Conservation (phyloP, 2,329 filamentous ascomycete genomes). For the Helotiales sp. region DNA sequence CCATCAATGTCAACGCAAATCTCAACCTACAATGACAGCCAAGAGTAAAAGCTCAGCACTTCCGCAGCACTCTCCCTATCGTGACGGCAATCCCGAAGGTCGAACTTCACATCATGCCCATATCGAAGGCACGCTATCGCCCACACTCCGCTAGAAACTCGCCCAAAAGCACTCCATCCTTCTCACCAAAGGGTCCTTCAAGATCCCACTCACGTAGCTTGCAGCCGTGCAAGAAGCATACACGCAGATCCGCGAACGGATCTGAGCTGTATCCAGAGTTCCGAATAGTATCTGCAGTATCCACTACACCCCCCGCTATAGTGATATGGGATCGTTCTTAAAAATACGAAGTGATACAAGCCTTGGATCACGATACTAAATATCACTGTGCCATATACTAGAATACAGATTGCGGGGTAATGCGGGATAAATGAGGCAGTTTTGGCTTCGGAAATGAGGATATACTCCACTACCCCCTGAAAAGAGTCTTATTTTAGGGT, state of each 20-base stretch:
- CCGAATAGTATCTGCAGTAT: too few relatives aligned
- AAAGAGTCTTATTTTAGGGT: too few relatives aligned
- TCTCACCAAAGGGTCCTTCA: not conserved
- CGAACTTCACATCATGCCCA: not conserved
- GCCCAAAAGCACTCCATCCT: not conserved
- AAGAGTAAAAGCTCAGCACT: not conserved
- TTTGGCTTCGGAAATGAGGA: too few relatives aligned
- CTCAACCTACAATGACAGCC: not conserved
- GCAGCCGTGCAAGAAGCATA: not conserved
- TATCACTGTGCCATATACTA: too few relatives aligned
- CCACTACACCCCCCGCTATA: too few relatives aligned
- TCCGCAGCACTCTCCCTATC: not conserved
- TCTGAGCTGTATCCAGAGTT: not conserved
- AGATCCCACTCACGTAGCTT: not conserved
- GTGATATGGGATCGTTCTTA: too few relatives aligned
- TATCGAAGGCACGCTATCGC: not conserved
- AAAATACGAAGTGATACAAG: too few relatives aligned
- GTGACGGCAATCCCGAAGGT: not conserved
- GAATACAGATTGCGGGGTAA: too few relatives aligned
- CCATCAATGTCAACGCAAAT: not conserved
- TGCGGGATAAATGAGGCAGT: too few relatives aligned
- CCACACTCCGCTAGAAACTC: not conserved
- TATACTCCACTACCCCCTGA: too few relatives aligned
- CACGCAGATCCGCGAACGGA: not conserved
- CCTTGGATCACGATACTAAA: too few relatives aligned